These are phyloP conservation scores for Picochlorum sp. DNA, from an alignment of 139 green algal genomes.

Conservation along the genomic window DNA sequence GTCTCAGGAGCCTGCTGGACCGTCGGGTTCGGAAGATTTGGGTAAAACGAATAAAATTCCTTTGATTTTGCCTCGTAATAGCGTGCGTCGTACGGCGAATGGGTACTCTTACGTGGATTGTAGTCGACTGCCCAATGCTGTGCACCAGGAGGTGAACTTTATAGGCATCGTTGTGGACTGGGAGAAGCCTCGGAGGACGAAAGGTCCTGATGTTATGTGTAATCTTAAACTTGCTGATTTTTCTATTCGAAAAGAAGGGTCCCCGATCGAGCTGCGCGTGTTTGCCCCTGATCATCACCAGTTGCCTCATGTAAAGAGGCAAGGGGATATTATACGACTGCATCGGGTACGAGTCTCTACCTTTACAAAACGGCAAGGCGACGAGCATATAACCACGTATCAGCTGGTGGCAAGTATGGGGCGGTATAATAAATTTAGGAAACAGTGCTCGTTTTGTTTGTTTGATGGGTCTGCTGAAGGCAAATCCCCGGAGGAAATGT, in stretches of 20 bases:
- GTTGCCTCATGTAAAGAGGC: conserved; percentile 5
- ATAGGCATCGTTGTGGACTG: conserved; percentile 11
- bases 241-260: neutral
- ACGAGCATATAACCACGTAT: neutral
- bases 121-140: neutral
- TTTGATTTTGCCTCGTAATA: no score
- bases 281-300: conserved; percentile 10
- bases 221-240: conserved; percentile 28
- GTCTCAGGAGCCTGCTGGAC: no score
- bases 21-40: no score
- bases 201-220: conserved; percentile 23
- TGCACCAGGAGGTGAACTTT: neutral
- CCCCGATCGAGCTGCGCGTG: conserved; percentile 18
- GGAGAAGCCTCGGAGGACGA: conserved; percentile 15
- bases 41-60: no score
- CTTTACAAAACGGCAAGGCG: conserved; percentile 11
- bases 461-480: neutral
- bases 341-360: conserved; percentile 17
- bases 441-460: neutral
- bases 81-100: no score
- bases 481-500: neutral
- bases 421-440: neutral
- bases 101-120: neutral
- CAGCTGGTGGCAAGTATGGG: neutral
- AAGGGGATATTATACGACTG: conserved; percentile 34